Evolutionary conservation across 768 basidiomycete species (phyloP), one percentile per base, ranked within the genome.

Genomic region (Floccularia luteovirens): DNA sequence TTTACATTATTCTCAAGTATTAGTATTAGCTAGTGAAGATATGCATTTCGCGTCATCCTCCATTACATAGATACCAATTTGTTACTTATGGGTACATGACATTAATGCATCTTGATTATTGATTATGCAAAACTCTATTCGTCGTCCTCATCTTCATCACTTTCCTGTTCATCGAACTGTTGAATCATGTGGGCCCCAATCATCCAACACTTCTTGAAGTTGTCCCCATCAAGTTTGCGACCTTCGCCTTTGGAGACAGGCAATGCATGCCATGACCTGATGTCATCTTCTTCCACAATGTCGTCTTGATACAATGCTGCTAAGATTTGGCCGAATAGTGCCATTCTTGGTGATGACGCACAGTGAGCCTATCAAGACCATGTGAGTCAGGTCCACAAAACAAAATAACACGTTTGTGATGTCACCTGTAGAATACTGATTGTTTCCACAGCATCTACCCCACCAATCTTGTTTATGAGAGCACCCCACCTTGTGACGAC

Each of bases 281-380:
- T 83, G 47, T 90, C 83, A 37, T 90, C 85, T 52, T 92, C 91
- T 36, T 88, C 87, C 2, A 96, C 80, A 32, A 96, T 75, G 56
- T 99, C 94, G n/a, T 74, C 72, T 54, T 94, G 87, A 59, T 97
- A 99, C 11, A 92, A 66, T 2, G 82, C 82, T 22, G 83, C 83
- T 17, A 98, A 74, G 41, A 94, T 75, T 51, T 87, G 79, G 3
- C 86, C 87, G 58, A 96, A 98, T 42, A 90, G 66, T 13, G 76
- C 68, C 50, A 78, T 58, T 42, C 83, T 79, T 45, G 65, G 67
- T 16, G 76, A 86, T 36, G 54, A 53, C 36, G 80, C 77, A 43
- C 83, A 88, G 54, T 82, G 77, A 34, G 60, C 69, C 85, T 88
- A n/a, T n/a, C n/a, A 45, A 34, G 39, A 32, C 27, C 31, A 42